These are phyloP conservation scores for Coffea canephora DNA, from an alignment of 257 asterid species.

Conservation along the genomic window DNA sequence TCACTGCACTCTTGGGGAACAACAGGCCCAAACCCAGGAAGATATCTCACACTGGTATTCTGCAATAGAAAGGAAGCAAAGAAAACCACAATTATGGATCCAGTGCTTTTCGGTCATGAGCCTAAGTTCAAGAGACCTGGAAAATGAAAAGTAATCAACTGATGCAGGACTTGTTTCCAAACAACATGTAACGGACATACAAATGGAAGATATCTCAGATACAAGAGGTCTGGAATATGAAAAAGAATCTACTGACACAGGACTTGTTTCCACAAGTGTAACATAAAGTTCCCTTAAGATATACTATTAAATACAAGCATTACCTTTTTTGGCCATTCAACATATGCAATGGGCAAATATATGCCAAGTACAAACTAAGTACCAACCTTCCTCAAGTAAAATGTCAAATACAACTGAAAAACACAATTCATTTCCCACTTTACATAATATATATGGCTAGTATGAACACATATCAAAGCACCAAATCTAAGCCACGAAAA, in stretches of 20 bases:
- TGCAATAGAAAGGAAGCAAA: slow-evolving; percentile 20
- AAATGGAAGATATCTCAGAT: not conserved
- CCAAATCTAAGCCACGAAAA: not conserved
- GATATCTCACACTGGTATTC: slow-evolving; percentile 76
- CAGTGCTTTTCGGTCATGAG: not conserved
- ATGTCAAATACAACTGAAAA: not conserved
- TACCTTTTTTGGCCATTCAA: not conserved
- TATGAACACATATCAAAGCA: not conserved
- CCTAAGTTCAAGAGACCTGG: not conserved
- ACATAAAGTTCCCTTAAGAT: not conserved
- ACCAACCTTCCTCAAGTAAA: not conserved
- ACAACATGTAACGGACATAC: not conserved
- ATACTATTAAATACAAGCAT: not conserved
- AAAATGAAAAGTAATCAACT: not conserved
- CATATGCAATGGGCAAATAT: not conserved
- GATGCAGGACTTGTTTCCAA: not conserved
- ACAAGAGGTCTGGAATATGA: not conserved
- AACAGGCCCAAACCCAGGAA: slow-evolving; percentile 94
- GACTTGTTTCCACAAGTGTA: not conserved
- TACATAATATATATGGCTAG: not conserved
- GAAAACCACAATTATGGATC: not conserved
- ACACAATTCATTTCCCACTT: not conserved
- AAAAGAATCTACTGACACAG: not conserved
- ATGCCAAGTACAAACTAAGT: not conserved
- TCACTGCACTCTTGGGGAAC: slow-evolving; percentile 86